These are phyloP conservation scores for Solanum hybrid DNA, from an alignment of 305 asterid genomes.

Conservation along the genomic window DNA sequence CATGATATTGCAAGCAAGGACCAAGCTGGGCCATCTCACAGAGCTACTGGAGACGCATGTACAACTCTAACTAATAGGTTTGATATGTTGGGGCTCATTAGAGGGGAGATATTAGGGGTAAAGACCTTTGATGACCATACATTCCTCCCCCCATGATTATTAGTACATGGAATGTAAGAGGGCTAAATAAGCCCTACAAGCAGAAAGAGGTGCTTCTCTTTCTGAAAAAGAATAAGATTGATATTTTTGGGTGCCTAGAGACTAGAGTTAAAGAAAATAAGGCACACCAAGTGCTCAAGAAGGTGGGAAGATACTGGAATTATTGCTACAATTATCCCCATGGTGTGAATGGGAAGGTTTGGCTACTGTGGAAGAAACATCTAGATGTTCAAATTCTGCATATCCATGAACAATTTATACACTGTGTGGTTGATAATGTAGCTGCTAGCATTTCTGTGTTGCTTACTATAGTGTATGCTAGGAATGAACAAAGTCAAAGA, in stretches of 20 bases:
- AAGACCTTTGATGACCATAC: too few relatives aligned
- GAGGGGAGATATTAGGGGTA: too few relatives aligned
- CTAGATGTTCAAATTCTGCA: not conserved
- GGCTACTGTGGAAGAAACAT: not conserved
- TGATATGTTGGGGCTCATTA: not conserved
- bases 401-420: not conserved
- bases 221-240: not conserved
- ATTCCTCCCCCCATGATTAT: too few relatives aligned
- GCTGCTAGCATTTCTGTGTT: not conserved
- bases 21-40: not conserved
- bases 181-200: not conserved
- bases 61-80: not conserved
- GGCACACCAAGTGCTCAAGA: not conserved
- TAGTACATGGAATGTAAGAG: not conserved
- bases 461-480: not conserved
- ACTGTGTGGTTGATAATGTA: not conserved
- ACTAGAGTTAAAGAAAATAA: not conserved
- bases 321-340: not conserved
- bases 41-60: not conserved
- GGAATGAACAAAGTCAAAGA: not conserved
- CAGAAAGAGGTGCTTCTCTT: too few relatives aligned
- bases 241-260: not conserved
- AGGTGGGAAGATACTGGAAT: not conserved
- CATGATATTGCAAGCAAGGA: not conserved
- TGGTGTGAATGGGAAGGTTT: not conserved